Percentiles rank a stretch among this genome's conserved stretches.
phyloP scores from a whole-genome alignment of 73 alveolate genomes.

The Tetrahymena elliotti region DNA sequence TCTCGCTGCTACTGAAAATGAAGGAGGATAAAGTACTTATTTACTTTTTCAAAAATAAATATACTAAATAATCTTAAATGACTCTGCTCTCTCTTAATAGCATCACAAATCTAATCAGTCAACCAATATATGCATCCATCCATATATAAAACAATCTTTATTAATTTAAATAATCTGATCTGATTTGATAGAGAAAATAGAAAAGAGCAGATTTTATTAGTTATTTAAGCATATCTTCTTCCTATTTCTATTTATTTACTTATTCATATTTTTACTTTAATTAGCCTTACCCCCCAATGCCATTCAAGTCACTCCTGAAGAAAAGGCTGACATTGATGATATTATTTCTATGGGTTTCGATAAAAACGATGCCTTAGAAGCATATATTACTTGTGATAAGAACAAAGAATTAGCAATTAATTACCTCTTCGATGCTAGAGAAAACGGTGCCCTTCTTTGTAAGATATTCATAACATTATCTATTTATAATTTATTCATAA shows the following conservation, averaged over 20 bases:
- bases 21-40: not conserved
- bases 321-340: slow-evolving; percentile 18
- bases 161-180: not conserved
- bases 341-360: slow-evolving; percentile 20
- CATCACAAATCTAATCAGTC: no score
- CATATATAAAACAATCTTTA: no score
- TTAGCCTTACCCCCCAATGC: slow-evolving; percentile 7
- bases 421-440: slow-evolving; percentile 15
- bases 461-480: not conserved
- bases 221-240: not conserved
- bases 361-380: slow-evolving; percentile 36
- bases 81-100: no score
- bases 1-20: slow-evolving; percentile 9
- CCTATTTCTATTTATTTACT: not conserved
- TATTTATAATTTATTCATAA: no score
- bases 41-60: not conserved
- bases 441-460: slow-evolving; percentile 34
- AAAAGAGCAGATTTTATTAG: not conserved
- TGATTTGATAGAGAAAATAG: not conserved
- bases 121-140: not conserved
- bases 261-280: not conserved
- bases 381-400: slow-evolving; percentile 37
- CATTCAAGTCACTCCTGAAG: slow-evolving; percentile 21
- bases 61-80: no score
- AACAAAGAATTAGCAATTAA: slow-evolving; percentile 34